These are phyloP conservation scores for Annona squamosa DNA, from an alignment of 164 flowering plant species.

Conservation along the genomic window DNA sequence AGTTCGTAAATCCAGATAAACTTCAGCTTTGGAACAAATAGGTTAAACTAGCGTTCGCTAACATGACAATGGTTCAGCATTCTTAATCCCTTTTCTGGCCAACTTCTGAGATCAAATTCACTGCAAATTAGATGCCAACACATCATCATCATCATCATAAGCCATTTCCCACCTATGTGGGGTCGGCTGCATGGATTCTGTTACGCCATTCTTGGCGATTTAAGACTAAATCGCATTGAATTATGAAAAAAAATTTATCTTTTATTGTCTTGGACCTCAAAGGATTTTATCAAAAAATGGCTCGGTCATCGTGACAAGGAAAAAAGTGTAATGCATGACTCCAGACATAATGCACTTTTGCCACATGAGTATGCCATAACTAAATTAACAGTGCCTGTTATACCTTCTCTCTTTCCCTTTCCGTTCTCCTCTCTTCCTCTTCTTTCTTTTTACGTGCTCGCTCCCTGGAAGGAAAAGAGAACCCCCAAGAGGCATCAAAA, in stretches of 20 bases:
- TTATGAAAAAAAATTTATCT: neutral
- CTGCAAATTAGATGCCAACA: too few relatives aligned
- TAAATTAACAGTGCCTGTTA: neutral
- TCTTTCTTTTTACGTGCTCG: slow-evolving; percentile 98
- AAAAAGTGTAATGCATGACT: neutral
- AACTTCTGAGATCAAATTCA: too few relatives aligned
- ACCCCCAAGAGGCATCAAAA: neutral
- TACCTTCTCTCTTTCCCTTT: slow-evolving; percentile 95
- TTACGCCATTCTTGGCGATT: too few relatives aligned
- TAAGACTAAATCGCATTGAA: too few relatives aligned
- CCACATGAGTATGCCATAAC: neutral
- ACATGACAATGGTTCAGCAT: too few relatives aligned
- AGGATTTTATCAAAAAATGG: neutral
- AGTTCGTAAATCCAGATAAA: too few relatives aligned
- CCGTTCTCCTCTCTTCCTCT: slow-evolving; percentile 85
- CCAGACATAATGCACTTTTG: neutral
- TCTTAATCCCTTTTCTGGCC: too few relatives aligned
- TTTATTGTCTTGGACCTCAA: neutral
- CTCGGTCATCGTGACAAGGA: neutral
- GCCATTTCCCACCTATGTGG: too few relatives aligned
- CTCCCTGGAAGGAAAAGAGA: slow-evolving; percentile 45
- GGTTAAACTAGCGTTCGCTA: too few relatives aligned
- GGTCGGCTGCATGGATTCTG: too few relatives aligned
- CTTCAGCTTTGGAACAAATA: too few relatives aligned
- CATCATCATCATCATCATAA: too few relatives aligned